These are phyloP conservation scores for Globisporangium middletonii DNA, from an alignment of 352 stramenopile species.

Conservation along the genomic window DNA sequence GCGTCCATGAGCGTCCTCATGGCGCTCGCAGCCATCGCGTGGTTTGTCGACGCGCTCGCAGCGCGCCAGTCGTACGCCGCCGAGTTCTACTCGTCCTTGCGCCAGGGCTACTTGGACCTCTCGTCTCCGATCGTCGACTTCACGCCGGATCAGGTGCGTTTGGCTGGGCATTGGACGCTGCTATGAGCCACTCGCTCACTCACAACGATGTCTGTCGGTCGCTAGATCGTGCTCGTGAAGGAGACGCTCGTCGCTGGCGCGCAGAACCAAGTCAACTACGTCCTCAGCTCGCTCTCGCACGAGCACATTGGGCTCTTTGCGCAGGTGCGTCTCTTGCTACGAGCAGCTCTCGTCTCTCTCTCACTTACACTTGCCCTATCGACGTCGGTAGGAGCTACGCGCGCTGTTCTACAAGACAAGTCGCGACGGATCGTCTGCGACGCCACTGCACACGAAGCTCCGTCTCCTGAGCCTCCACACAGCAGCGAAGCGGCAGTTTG, in stretches of 20 bases:
- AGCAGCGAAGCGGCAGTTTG: constrained; percentile 57
- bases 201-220: neutral
- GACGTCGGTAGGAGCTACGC: constrained; percentile 49
- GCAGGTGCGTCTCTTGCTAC: constrained; percentile 23
- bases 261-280: constrained; percentile 84
- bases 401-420: constrained; percentile 68
- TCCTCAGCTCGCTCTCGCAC: constrained; percentile 71
- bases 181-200: neutral
- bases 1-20: constrained; percentile 62
- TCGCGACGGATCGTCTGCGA: constrained; percentile 29
- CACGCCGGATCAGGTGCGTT: constrained; percentile 69
- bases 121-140: constrained; percentile 77
- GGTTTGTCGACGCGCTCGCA: constrained; percentile 66
- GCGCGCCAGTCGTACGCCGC: constrained; percentile 77
- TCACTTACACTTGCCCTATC: neutral
- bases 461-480: constrained; percentile 69
- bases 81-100: constrained; percentile 82
- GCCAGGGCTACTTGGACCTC: constrained; percentile 77
- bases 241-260: constrained; percentile 67
- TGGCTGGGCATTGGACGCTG: neutral
- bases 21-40: constrained; percentile 48
- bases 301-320: constrained; percentile 72
- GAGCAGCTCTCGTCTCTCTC: neutral
- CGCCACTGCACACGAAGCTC: constrained; percentile 69
- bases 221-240: constrained; percentile 71